Percentiles rank a stretch among this genome's conserved stretches.
Conservation (phyloP, 78 protist species). For the Anaeramoeba ignava region DNA sequence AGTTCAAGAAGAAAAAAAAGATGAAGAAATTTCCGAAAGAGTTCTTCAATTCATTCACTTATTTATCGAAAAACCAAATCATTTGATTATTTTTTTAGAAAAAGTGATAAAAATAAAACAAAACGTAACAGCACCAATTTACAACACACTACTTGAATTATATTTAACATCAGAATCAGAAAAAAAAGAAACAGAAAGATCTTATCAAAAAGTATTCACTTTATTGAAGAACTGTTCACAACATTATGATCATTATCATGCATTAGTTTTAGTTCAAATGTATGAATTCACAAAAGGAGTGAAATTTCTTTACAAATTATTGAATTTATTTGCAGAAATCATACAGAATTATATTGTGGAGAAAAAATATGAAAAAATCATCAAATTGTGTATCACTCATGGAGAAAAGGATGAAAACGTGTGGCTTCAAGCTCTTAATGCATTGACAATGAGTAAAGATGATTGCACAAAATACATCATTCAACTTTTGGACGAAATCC, state of each 20-base stretch:
- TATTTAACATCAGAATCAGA: background rate
- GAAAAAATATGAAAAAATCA: background rate
- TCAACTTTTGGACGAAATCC: background rate
- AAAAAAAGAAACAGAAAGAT: background rate
- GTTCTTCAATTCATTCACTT: background rate
- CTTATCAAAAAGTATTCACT: background rate
- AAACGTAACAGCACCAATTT: background rate
- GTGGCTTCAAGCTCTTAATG: background rate
- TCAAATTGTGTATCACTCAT: background rate
- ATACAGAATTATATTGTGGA: background rate
- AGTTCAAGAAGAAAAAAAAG: too few species aligned
- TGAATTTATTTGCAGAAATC: background rate
- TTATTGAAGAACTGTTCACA: background rate
- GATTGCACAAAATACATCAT: background rate
- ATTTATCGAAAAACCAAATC: background rate
- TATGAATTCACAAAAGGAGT: background rate
- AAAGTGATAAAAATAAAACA: background rate
- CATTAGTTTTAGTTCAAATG: background rate
- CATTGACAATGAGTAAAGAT: background rate
- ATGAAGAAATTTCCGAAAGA: too few species aligned
- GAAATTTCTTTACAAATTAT: background rate
- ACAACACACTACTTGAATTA: background rate
- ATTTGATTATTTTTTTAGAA: background rate
- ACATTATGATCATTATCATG: background rate
- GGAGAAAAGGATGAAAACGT: background rate